Evolutionary conservation across 768 basidiomycete genomes (phyloP), one percentile per base, ranked within the genome.

Genomic region (Suillus subalutaceus): DNA sequence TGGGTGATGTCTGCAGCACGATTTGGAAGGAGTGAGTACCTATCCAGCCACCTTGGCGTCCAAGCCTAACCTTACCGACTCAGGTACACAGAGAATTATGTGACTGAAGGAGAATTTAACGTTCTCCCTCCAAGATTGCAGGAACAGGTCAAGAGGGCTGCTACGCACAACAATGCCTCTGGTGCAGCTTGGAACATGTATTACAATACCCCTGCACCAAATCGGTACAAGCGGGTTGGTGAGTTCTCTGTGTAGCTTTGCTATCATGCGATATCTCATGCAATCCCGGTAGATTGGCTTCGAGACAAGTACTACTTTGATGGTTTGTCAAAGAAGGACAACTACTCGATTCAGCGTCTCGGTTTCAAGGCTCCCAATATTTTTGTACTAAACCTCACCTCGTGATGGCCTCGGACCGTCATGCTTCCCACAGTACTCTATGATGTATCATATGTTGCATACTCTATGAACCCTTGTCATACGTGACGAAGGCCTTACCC

Each of bases 341-440:
- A 70, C 9, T 94, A 93, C 69, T 80, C 83, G 2, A 69, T 77
- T 35, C 73, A 80, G 10, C 84, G 91, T 7, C 85, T 94, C 37
- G 93, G 93, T 2, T 94, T 86, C 78, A 84, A 82, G 63, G 93
- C 93, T 3, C 87, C 92, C 7, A 94, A 94, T 72, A 85, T 93
- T 46, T 92, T 92, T 73, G 81, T 93, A 46, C 87, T 94, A 89
- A 83, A 84, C 63, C 68, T 91, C 48, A 80, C 81, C 13, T 76
- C 81, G n/a, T 88, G 75, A 79, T 63, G 59, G 10, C 37, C 30
- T 62, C 44, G 52, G 15, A 52, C 52, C 30, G 4, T 53, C 52
- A 67, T 63, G 59, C 68, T 67, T 58, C 50, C 63, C 26, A 18
- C 63, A 1, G 63, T 65, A 65, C 69, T 64, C 18, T 60, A 68